Evolutionary conservation across 225 moss, liverwort and hornwort genomes (phyloP).

Genomic region (Lunularia cruciata): DNA sequence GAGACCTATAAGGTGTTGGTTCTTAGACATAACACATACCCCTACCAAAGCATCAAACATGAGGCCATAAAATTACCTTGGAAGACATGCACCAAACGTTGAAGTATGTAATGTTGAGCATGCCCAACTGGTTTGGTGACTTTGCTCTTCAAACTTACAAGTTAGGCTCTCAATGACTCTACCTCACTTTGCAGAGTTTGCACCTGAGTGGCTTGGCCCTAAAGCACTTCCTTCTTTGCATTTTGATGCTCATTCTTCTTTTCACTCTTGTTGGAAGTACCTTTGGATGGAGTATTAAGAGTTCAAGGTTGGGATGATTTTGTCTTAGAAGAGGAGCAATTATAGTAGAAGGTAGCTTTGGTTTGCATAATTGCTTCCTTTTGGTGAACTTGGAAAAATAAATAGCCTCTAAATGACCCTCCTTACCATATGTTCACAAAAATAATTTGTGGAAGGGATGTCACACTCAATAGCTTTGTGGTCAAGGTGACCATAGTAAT

Average conservation of each 20-base stretch:
- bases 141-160: conserved; percentile 1
- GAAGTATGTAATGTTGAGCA: no score
- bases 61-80: neutral
- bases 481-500: neutral
- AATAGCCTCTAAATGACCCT: neutral
- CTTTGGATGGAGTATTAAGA: neutral
- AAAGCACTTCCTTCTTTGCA: neutral
- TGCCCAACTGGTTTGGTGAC: no score
- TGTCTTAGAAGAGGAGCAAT: neutral
- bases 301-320: neutral
- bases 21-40: neutral
- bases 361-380: no score
- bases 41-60: neutral
- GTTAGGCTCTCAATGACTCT: neutral
- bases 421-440: neutral
- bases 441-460: neutral
- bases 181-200: no score
- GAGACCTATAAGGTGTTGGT: no score
- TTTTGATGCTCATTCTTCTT: neutral
- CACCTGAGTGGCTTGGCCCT: neutral
- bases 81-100: no score
- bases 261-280: neutral
- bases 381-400: neutral
- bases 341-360: neutral
- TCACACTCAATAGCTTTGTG: neutral